A percentile compares a stretch with the other conserved stretches of the same genome.
Evolutionary conservation across 331 rosid species (phyloP).

Genomic region (Stylosanthes scabra): DNA sequence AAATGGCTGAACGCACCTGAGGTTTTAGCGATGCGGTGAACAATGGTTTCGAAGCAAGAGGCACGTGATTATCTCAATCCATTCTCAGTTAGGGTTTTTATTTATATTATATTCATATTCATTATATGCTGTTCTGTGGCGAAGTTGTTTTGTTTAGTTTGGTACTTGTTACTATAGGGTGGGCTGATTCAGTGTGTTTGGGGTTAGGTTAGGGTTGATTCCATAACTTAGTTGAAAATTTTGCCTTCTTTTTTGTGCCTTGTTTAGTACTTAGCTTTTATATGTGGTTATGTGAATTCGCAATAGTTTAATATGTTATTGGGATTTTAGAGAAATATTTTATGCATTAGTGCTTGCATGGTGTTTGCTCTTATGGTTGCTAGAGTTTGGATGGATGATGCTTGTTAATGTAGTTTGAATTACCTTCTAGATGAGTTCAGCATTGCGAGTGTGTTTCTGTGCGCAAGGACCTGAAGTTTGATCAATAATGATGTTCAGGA

Average conservation of each 20-base stretch:
- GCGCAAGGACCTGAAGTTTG: conserved; percentile 35
- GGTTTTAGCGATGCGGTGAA: conserved; percentile 27
- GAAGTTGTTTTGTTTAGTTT: neutral
- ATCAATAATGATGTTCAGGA: no score
- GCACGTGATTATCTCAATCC: conserved; percentile 35
- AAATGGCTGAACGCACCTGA: conserved; percentile 30
- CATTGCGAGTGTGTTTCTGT: conserved; percentile 36
- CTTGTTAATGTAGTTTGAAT: conserved; percentile 39
- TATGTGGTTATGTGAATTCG: neutral
- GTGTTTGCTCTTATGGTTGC: conserved; percentile 12
- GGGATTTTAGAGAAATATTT: neutral
- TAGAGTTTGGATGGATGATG: conserved; percentile 26
- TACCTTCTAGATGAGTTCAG: conserved; percentile 33
- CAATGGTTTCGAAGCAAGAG: conserved; percentile 30
- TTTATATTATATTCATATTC: neutral
- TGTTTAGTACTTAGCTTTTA: conserved; percentile 17
- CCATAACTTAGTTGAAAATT: conserved; percentile 24
- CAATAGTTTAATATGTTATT: conserved; percentile 9
- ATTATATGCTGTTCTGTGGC: neutral
- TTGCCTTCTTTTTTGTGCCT: neutral
- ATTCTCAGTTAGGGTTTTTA: conserved; percentile 36
- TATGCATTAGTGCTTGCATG: conserved; percentile 6
- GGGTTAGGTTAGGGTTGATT: conserved; percentile 35
- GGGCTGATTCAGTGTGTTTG: conserved; percentile 28
- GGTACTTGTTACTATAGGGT: conserved; percentile 21